Evolutionary conservation across 2,329 filamentous ascomycete genomes (phyloP).

Genomic region (Cladosporium austrohemisphaericum): DNA sequence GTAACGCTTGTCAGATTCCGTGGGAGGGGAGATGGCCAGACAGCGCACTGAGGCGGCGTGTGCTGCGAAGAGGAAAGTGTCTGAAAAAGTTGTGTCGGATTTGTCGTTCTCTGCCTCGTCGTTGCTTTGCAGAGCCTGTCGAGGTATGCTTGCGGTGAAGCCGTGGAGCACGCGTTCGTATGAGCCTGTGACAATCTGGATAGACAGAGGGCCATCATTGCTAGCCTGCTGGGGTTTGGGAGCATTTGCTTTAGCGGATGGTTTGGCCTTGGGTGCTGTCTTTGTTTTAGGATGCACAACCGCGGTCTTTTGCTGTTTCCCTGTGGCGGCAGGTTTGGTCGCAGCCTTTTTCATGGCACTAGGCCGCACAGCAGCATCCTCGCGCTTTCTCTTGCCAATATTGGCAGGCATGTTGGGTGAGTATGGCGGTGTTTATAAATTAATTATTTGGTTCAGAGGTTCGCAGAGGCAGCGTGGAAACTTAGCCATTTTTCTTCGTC

Average conservation of each 20-base stretch:
- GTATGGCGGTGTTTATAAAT: not conserved
- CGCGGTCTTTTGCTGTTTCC: not conserved
- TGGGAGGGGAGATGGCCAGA: constrained; percentile 69
- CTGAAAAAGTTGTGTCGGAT: constrained; percentile 65
- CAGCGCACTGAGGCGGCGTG: constrained; percentile 87
- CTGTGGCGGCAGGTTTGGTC: constrained; percentile 11
- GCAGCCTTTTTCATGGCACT: constrained; percentile 20
- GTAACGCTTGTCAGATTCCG: constrained; percentile 68
- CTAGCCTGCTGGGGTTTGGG: not conserved
- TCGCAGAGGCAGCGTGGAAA: no score
- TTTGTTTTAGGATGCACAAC: not conserved
- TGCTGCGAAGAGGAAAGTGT: constrained; percentile 93
- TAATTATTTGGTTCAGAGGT: not conserved
- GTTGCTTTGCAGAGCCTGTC: constrained; percentile 15
- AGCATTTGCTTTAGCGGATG: not conserved
- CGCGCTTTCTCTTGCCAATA: constrained; percentile 23
- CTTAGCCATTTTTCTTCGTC: no score
- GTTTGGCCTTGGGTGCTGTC: not conserved
- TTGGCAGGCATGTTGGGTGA: constrained; percentile 4
- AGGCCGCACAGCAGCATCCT: constrained; percentile 12
- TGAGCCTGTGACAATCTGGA: constrained; percentile 88
- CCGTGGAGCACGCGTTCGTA: constrained; percentile 94
- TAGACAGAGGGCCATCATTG: constrained; percentile 43
- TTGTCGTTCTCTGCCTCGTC: constrained; percentile 13
- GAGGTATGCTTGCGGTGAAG: constrained; percentile 68